These are phyloP conservation scores for Dioscorea alata DNA, from an alignment of 106 monocot species.

Conservation along the genomic window DNA sequence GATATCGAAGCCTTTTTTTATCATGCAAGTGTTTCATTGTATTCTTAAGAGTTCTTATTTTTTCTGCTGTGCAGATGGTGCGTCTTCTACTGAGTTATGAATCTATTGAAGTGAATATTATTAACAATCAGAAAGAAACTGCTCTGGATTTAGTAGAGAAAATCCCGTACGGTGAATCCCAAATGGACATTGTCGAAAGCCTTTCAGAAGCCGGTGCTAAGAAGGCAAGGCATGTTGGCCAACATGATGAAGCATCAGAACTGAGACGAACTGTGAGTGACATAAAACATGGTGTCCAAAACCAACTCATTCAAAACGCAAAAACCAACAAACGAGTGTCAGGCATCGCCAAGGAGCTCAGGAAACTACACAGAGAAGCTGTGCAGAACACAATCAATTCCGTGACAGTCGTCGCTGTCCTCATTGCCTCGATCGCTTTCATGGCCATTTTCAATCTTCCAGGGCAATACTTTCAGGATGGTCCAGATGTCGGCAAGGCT, in stretches of 20 bases:
- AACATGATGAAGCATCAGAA: constrained; percentile 57
- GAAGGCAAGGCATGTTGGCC: constrained; percentile 53
- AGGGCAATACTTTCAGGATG: constrained; percentile 46
- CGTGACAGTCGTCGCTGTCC: constrained; percentile 81
- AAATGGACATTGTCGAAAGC: constrained; percentile 54
- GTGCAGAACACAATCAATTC: constrained; percentile 97
- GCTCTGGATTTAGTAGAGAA: constrained; percentile 83
- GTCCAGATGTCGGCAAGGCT: constrained; percentile 43
- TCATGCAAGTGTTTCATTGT: too few relatives aligned
- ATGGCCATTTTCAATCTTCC: constrained; percentile 89
- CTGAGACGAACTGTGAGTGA: constrained; percentile 81
- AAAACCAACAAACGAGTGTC: constrained; percentile 76
- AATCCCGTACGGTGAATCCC: constrained; percentile 60
- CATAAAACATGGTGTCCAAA: constrained; percentile 80
- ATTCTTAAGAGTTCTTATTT: too few relatives aligned
- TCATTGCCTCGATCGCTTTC: constrained; percentile 95
- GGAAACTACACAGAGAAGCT: constrained; percentile 89
- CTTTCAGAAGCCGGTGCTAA: constrained; percentile 71
- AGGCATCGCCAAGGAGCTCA: constrained; percentile 77
- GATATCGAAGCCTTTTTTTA: too few relatives aligned
- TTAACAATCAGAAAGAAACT: constrained; percentile 79
- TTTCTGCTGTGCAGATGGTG: constrained; percentile 59
- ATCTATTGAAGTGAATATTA: constrained; percentile 66
- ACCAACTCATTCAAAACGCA: constrained; percentile 77
- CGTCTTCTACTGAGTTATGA: constrained; percentile 55